Conservation (phyloP, 129 eudicot genomes). For the Chrysanthemum lavandulifolium region DNA sequence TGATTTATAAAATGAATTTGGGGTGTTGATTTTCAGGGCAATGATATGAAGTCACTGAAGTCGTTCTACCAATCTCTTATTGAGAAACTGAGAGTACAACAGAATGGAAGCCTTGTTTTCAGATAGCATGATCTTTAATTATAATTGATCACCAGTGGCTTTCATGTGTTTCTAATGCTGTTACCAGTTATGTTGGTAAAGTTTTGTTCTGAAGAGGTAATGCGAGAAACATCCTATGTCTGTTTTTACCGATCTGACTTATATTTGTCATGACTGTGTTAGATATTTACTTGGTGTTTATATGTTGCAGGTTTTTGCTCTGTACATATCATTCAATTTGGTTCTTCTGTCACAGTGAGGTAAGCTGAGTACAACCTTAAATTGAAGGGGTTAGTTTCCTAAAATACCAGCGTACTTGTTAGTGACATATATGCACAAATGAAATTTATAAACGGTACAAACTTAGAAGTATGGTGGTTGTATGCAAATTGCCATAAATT, state of each 20-base stretch:
- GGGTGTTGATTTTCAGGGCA: conserved; percentile 73
- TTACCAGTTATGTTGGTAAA: conserved; percentile 21
- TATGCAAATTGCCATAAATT: too few species aligned
- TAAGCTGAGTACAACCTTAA: conserved; percentile 1
- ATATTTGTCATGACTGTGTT: neutral
- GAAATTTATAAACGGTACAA: too few species aligned
- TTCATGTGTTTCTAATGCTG: conserved; percentile 17
- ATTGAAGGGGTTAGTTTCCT: neutral
- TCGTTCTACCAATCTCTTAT: conserved; percentile 84
- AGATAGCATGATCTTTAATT: conserved; percentile 58
- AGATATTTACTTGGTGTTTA: conserved; percentile 11
- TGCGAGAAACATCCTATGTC: neutral
- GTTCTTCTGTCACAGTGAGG: conserved; percentile 29
- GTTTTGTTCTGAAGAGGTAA: conserved; percentile 32
- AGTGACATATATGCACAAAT: too few species aligned
- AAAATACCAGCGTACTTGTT: too few species aligned
- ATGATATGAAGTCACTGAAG: conserved; percentile 73
- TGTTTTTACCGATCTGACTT: neutral
- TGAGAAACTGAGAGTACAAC: conserved; percentile 69
- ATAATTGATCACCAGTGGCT: conserved; percentile 15
- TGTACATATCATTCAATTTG: conserved; percentile 27
- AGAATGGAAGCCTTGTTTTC: conserved; percentile 92
- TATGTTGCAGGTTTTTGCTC: conserved; percentile 26
- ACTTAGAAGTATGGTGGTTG: too few species aligned
- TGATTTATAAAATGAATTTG: neutral